These are phyloP conservation scores for Pholiota molesta DNA, from an alignment of 768 basidiomycete genomes.

Conservation along the genomic window DNA sequence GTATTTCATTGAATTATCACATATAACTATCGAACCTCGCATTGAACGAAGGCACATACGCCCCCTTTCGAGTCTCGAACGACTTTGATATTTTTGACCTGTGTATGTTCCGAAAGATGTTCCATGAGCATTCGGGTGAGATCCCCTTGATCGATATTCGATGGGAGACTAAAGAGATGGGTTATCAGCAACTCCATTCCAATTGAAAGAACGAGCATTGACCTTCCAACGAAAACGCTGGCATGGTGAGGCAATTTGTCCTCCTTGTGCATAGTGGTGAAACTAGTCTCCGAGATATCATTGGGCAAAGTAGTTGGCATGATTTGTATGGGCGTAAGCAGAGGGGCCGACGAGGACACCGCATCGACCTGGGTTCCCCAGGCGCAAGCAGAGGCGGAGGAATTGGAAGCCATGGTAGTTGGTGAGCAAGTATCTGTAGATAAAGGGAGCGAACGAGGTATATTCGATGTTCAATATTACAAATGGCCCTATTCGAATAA, in stretches of 20 bases:
- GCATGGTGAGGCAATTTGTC: constrained; percentile 71
- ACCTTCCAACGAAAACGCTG: constrained; percentile 88
- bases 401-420: constrained; percentile 20
- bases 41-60: constrained; percentile 85
- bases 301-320: constrained; percentile 29
- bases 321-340: constrained; percentile 25
- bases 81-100: constrained; percentile 70
- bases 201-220: constrained; percentile 14
- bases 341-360: constrained; percentile 32
- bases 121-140: constrained; percentile 61
- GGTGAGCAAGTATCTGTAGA: constrained; percentile 15
- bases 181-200: constrained; percentile 7
- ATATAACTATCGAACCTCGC: constrained; percentile 54
- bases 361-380: not conserved
- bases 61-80: constrained; percentile 78
- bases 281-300: constrained; percentile 19
- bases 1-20: constrained; percentile 5
- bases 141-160: constrained; percentile 66
- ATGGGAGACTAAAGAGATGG: constrained; percentile 57
- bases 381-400: constrained; percentile 53
- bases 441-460: constrained; percentile 6
- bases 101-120: constrained; percentile 67
- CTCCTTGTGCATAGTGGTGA: constrained; percentile 34
- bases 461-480: constrained; percentile 17
- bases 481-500: constrained; percentile 23